Conservation (phyloP, 129 eudicot genomes). For the Tanacetum coccineum region DNA sequence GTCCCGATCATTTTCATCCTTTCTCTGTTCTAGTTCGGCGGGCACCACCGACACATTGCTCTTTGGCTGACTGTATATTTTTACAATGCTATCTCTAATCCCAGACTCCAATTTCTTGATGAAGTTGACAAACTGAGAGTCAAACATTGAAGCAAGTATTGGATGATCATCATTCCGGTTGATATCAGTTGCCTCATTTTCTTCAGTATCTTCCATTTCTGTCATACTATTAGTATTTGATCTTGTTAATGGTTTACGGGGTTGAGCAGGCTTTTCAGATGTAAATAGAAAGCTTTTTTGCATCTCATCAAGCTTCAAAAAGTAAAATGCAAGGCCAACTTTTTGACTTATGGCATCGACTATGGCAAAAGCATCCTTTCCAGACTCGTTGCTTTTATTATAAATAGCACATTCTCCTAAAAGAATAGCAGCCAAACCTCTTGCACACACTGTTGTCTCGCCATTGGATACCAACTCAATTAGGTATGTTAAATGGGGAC, state of each 20-base stretch:
- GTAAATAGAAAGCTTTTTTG: slow-evolving; percentile 68
- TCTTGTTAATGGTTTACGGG: slow-evolving; percentile 66
- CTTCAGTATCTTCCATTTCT: slow-evolving; percentile 73
- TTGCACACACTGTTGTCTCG: slow-evolving; percentile 51
- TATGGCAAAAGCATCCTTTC: slow-evolving; percentile 70
- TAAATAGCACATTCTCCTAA: slow-evolving; percentile 78
- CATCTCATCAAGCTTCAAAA: slow-evolving; percentile 80
- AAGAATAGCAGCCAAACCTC: slow-evolving; percentile 81
- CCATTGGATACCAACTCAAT: slow-evolving; percentile 64
- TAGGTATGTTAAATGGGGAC: slow-evolving; percentile 81
- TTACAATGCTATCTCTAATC: slow-evolving; percentile 67
- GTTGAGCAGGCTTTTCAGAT: slow-evolving; percentile 51
- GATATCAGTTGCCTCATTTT: slow-evolving; percentile 35
- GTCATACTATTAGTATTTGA: slow-evolving; percentile 84
- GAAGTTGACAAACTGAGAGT: slow-evolving; percentile 56
- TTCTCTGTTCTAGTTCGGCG: slow-evolving; percentile 74
- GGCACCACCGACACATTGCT: slow-evolving; percentile 84
- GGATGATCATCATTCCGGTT: slow-evolving; percentile 65
- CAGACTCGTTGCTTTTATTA: slow-evolving; percentile 45
- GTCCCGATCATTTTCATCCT: slow-evolving; percentile 64
- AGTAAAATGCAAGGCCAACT: slow-evolving; percentile 72
- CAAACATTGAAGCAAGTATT: slow-evolving; percentile 64
- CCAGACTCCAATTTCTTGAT: slow-evolving; percentile 52
- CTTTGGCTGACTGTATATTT: slow-evolving; percentile 78
- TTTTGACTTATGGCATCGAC: slow-evolving; percentile 87